These are phyloP conservation scores for Pseudocercospora musae DNA, from an alignment of 2,329 filamentous ascomycete genomes.

Conservation along the genomic window DNA sequence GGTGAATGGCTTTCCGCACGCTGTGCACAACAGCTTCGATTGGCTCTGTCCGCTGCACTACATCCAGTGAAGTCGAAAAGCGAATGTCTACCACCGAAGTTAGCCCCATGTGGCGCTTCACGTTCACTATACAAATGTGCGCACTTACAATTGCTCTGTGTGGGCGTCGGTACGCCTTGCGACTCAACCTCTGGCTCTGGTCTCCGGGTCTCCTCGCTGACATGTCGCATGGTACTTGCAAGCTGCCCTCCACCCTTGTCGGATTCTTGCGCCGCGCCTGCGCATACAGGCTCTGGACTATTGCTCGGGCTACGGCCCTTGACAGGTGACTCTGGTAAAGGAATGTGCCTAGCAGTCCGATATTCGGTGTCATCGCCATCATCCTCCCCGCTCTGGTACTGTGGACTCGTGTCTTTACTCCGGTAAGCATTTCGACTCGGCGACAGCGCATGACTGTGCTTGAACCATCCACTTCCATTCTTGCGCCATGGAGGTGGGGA, in stretches of 20 bases:
- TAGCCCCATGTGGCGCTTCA: slow-evolving; percentile 1
- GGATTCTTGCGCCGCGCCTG: slow-evolving; percentile 12
- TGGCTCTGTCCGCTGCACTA: slow-evolving; percentile 80
- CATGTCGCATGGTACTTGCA: slow-evolving; percentile 19
- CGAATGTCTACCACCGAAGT: slow-evolving; percentile 65
- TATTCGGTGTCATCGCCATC: slow-evolving; percentile 44
- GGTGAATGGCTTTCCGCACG: slow-evolving; percentile 57
- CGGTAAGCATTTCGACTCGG: slow-evolving; percentile 48
- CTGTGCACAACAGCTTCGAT: slow-evolving; percentile 70
- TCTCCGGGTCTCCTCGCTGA: slow-evolving; percentile 18
- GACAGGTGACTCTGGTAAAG: slow-evolving; percentile 55
- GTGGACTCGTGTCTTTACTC: slow-evolving; percentile 58
- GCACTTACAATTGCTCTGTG: slow-evolving; percentile 38
- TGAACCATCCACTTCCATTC: slow-evolving; percentile 58
- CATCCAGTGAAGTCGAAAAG: slow-evolving; percentile 81
- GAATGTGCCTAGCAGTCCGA: slow-evolving; percentile 42
- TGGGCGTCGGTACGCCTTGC: slow-evolving; percentile 25
- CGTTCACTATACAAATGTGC: not conserved
- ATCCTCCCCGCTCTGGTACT: slow-evolving; percentile 53
- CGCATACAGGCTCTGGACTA: slow-evolving; percentile 29
- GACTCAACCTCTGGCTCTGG: slow-evolving; percentile 22
- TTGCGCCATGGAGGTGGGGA: slow-evolving; percentile 64
- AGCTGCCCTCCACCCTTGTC: slow-evolving; percentile 22
- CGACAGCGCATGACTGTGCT: slow-evolving; percentile 39
- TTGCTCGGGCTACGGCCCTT: slow-evolving; percentile 36